Conservation (phyloP, 177 flowering plant genomes). For the Vitis hybrid region DNA sequence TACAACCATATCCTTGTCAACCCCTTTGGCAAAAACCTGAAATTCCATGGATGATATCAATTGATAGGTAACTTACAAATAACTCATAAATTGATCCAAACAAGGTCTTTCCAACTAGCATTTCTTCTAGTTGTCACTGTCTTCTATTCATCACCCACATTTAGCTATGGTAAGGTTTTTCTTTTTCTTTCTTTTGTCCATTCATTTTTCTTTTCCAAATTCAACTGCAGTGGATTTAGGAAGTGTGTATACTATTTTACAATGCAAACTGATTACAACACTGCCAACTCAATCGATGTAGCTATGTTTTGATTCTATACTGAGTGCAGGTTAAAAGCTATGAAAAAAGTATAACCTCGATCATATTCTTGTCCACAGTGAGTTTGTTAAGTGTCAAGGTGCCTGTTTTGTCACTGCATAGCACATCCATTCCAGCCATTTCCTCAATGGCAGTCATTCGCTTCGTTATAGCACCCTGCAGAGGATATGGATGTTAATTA, state of each 20-base stretch:
- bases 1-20: constrained; percentile 66
- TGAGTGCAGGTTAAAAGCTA: no score
- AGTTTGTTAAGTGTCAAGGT: constrained; percentile 80
- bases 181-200: no score
- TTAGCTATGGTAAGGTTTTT: neutral
- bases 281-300: no score
- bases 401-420: constrained; percentile 86
- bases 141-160: neutral
- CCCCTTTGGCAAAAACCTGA: constrained; percentile 66
- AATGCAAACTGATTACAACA: no score
- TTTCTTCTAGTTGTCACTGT: neutral
- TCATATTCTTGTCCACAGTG: constrained; percentile 60
- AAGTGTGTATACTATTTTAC: neutral
- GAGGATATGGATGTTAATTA: neutral
- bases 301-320: no score
- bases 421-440: constrained; percentile 74
- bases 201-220: neutral
- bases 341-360: constrained; percentile 53
- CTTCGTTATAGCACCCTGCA: constrained; percentile 82
- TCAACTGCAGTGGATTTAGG: neutral
- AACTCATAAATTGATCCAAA: neutral
- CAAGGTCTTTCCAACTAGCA: neutral
- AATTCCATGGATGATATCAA: constrained; percentile 5
- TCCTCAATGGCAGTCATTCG: constrained; percentile 88
- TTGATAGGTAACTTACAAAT: neutral